phyloP scores from a whole-genome alignment of 2,329 filamentous ascomycete genomes.

The Pseudohalonectria lignicola region DNA sequence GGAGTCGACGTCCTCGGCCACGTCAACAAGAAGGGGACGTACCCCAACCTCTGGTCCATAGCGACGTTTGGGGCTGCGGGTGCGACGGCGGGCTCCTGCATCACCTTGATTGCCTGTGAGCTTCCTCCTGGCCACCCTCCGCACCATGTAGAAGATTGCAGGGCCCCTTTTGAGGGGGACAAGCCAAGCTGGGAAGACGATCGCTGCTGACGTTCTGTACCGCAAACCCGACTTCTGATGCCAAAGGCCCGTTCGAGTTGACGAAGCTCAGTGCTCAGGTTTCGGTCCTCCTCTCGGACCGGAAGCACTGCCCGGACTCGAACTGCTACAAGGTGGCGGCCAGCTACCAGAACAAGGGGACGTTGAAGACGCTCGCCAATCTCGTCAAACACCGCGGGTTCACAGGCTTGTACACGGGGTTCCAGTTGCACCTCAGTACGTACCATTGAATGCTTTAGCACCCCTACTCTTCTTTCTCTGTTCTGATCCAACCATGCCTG shows the following conservation, averaged over 20 bases:
- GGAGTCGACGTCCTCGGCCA: conserved; percentile 61
- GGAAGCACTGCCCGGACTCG: conserved; percentile 30
- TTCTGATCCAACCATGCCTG: conserved; percentile 2
- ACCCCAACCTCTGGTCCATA: conserved; percentile 63
- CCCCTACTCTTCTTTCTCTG: not conserved
- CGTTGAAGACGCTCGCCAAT: conserved; percentile 63
- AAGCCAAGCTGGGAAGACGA: too few species aligned
- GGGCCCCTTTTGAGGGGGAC: not conserved
- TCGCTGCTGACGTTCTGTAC: not conserved
- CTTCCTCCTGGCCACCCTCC: conserved; percentile 7
- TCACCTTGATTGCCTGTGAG: conserved; percentile 68
- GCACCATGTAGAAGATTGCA: not conserved
- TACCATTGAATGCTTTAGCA: too few species aligned
- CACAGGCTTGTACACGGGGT: conserved; percentile 68
- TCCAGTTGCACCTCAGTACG: conserved; percentile 67
- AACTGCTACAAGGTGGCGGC: conserved; percentile 49
- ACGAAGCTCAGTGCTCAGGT: conserved; percentile 85
- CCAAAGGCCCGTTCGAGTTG: conserved; percentile 74
- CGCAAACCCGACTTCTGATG: too few species aligned
- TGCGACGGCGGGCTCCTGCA: conserved; percentile 67
- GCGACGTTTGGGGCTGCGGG: conserved; percentile 69
- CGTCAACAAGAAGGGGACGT: conserved; percentile 58
- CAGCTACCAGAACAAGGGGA: conserved; percentile 70
- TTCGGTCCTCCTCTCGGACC: conserved; percentile 61
- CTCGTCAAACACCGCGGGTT: conserved; percentile 66